phyloP scores from a whole-genome alignment of 2,329 filamentous ascomycete genomes.

The Thelonectria olida region DNA sequence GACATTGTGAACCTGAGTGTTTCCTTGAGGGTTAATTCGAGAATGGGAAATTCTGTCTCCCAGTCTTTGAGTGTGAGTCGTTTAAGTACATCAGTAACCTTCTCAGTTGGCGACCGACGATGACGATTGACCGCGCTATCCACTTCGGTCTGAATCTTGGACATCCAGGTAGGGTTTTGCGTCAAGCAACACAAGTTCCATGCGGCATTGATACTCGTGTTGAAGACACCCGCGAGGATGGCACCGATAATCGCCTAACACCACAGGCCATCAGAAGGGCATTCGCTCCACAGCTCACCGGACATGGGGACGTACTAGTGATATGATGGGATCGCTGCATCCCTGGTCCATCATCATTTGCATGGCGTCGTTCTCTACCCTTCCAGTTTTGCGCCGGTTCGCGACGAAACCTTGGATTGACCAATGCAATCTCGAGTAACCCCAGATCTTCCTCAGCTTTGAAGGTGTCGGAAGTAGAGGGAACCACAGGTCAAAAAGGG shows the following conservation, averaged over 20 bases:
- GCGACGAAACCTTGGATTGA: neutral
- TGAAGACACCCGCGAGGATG: conserved; percentile 11
- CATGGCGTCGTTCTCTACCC: neutral
- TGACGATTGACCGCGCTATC: neutral
- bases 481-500: conserved; percentile 13
- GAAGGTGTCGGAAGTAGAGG: conserved; percentile 1
- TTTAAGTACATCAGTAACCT: neutral
- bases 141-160: conserved; percentile 1
- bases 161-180: neutral
- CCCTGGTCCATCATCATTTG: conserved; percentile 15
- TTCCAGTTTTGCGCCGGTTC: neutral
- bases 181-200: conserved; percentile 6
- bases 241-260: conserved; percentile 6
- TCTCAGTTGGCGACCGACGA: neutral
- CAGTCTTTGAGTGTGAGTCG: conserved; percentile 1
- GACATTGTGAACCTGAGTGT: conserved; percentile 13
- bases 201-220: neutral
- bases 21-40: neutral
- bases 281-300: too few species aligned
- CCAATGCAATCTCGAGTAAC: conserved; percentile 9
- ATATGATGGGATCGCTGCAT: neutral
- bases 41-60: conserved; percentile 10
- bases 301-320: neutral
- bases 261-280: neutral
- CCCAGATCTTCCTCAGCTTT: conserved; percentile 1